These are phyloP conservation scores for Passiflora organensis DNA, from an alignment of 345 rosid genomes.

Conservation along the genomic window DNA sequence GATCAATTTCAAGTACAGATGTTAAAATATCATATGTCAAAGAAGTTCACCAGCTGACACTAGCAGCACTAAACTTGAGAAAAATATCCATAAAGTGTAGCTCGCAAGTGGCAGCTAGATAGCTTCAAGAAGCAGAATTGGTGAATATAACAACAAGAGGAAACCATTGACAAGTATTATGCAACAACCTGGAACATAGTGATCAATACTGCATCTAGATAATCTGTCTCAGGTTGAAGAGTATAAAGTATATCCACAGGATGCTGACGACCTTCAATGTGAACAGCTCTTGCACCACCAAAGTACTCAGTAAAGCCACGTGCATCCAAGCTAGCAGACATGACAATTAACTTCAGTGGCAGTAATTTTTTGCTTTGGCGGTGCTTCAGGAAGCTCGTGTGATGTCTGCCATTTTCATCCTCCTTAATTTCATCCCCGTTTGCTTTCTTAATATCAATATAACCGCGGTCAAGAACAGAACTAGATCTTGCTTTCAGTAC, in stretches of 20 bases:
- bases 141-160: neutral
- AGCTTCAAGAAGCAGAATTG: neutral
- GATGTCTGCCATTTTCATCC: constrained; percentile 28
- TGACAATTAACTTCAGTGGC: constrained; percentile 74
- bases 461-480: constrained; percentile 22
- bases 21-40: too few relatives aligned
- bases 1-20: too few relatives aligned
- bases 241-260: constrained; percentile 74
- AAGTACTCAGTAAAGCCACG: constrained; percentile 74
- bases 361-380: constrained; percentile 40
- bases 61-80: constrained; percentile 2
- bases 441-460: constrained; percentile 24
- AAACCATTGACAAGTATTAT: too few relatives aligned
- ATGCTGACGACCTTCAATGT: constrained; percentile 76
- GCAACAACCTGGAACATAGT: constrained; percentile 79
- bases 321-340: constrained; percentile 99
- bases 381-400: constrained; percentile 35
- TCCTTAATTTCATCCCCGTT: constrained; percentile 19
- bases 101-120: too few relatives aligned
- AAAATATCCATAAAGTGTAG: too few relatives aligned
- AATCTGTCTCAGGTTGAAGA: constrained; percentile 61
- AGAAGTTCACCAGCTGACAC: too few relatives aligned
- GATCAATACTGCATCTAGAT: constrained; percentile 66
- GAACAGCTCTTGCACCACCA: constrained; percentile 85
- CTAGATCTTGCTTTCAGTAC: constrained; percentile 57